phyloP scores from a whole-genome alignment of 129 eudicot species.

The Pittosporum tobira region DNA sequence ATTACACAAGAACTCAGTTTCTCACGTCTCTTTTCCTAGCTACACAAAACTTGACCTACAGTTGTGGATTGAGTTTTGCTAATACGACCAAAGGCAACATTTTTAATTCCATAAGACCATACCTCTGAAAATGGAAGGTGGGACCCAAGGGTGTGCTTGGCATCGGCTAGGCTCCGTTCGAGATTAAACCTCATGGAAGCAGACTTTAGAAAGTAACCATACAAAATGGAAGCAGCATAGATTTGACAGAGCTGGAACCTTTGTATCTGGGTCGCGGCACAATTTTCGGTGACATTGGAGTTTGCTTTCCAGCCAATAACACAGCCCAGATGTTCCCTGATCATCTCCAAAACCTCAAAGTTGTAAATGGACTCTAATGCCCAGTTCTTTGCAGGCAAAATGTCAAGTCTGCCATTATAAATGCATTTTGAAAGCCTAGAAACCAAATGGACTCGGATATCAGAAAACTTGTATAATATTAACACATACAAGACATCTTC shows the following conservation, averaged over 20 bases:
- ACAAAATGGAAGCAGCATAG: conserved; percentile 55
- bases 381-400: conserved; percentile 69
- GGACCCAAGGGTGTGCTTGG: conserved; percentile 23
- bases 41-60: conserved; percentile 23
- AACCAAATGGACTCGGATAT: conserved; percentile 57
- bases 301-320: conserved; percentile 58
- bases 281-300: conserved; percentile 43
- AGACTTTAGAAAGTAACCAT: conserved; percentile 81
- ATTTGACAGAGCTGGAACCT: conserved; percentile 34
- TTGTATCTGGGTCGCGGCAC: conserved; percentile 54
- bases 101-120: conserved; percentile 24
- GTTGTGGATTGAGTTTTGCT: conserved; percentile 22
- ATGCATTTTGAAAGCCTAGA: conserved; percentile 69
- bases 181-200: conserved; percentile 52
- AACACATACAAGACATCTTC: conserved; percentile 74
- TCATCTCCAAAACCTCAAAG: conserved; percentile 61
- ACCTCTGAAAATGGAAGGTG: conserved; percentile 24
- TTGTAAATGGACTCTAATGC: conserved; percentile 76
- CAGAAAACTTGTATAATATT: conserved; percentile 53
- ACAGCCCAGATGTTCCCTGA: conserved; percentile 46
- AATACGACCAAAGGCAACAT: conserved; percentile 28
- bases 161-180: conserved; percentile 31
- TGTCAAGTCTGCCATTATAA: conserved; percentile 72
- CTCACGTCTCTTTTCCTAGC: conserved; percentile 21
- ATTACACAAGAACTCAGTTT: conserved; percentile 47